phyloP scores from a whole-genome alignment of 2,329 filamentous ascomycete species.

The Chaetoscypha palmicola region DNA sequence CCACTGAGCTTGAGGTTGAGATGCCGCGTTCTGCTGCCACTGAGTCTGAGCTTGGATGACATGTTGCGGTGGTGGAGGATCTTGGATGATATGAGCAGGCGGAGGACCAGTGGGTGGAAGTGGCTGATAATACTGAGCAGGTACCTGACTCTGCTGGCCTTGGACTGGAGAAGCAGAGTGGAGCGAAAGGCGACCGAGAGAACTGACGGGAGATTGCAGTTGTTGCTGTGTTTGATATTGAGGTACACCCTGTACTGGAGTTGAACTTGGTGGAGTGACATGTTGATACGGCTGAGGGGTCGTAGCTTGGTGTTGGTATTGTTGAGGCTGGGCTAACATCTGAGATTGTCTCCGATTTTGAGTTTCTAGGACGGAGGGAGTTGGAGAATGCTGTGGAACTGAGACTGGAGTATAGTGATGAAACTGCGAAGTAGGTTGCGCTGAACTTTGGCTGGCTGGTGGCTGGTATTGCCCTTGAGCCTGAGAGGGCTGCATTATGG shows the following conservation, averaged over 20 bases:
- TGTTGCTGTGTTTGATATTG: not conserved
- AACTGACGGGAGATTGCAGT: constrained; percentile 1
- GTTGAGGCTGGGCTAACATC: not conserved
- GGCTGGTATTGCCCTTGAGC: not conserved
- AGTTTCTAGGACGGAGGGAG: not conserved
- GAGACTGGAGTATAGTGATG: not conserved
- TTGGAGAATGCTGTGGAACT: not conserved
- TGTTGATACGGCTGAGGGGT: not conserved
- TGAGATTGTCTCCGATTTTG: constrained; percentile 1
- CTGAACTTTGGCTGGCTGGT: not conserved
- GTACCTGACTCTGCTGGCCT: not conserved
- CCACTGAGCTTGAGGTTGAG: not conserved
- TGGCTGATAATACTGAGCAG: constrained; percentile 3
- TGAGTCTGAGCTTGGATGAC: not conserved
- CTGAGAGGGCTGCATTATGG: not conserved
- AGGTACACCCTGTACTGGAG: not conserved
- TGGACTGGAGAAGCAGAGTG: constrained; percentile 1
- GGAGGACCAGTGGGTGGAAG: constrained; percentile 1
- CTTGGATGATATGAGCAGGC: constrained; percentile 1
- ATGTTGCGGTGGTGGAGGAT: not conserved
- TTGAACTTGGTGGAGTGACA: not conserved
- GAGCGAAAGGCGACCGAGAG: constrained; percentile 1
- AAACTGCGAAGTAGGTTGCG: not conserved
- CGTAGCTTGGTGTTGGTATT: not conserved
- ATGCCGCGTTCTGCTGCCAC: not conserved